Conservation (phyloP, 1,284 basidiomycete genomes). For the Moesziomyces parantarcticus region DNA sequence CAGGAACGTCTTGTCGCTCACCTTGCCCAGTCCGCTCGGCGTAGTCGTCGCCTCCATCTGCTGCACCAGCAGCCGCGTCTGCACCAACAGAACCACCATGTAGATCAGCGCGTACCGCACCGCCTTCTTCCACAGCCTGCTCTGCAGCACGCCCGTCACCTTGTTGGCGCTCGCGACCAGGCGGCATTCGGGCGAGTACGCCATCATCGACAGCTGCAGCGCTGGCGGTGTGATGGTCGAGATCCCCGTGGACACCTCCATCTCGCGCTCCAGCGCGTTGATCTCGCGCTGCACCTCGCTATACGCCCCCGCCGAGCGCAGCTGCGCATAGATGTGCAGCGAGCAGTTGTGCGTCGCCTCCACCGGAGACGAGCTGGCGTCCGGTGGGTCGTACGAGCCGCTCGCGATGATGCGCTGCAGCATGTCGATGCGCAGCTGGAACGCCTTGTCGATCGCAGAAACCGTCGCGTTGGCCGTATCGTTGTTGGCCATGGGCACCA, state of each 20-base stretch:
- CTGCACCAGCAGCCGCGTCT: slow-evolving; percentile 59
- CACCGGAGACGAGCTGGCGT: neutral
- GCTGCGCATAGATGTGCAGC: slow-evolving; percentile 63
- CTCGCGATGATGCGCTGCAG: slow-evolving; percentile 40
- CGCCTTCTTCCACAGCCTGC: slow-evolving; percentile 56
- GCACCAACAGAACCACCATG: slow-evolving; percentile 47
- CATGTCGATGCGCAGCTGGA: slow-evolving; percentile 52
- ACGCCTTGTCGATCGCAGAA: slow-evolving; percentile 57
- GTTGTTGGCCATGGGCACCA: slow-evolving; percentile 29
- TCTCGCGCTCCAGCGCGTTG: slow-evolving; percentile 59
- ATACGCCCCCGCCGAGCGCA: slow-evolving; percentile 49
- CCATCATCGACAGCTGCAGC: slow-evolving; percentile 42
- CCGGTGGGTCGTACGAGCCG: slow-evolving; percentile 28
- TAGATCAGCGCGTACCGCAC: slow-evolving; percentile 58
- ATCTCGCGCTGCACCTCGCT: slow-evolving; percentile 32
- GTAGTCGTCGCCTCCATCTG: slow-evolving; percentile 65
- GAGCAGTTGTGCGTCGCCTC: slow-evolving; percentile 55
- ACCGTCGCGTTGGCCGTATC: slow-evolving; percentile 40
- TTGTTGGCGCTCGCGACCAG: slow-evolving; percentile 53
- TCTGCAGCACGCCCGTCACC: slow-evolving; percentile 38
- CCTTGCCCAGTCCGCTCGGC: slow-evolving; percentile 53
- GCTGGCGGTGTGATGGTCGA: slow-evolving; percentile 43
- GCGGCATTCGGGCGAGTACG: slow-evolving; percentile 65
- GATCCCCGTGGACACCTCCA: slow-evolving; percentile 57
- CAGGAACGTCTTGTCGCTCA: slow-evolving; percentile 56